Conservation (phyloP, 176 grass and related monocot species). For the Musa schizocarpa region DNA sequence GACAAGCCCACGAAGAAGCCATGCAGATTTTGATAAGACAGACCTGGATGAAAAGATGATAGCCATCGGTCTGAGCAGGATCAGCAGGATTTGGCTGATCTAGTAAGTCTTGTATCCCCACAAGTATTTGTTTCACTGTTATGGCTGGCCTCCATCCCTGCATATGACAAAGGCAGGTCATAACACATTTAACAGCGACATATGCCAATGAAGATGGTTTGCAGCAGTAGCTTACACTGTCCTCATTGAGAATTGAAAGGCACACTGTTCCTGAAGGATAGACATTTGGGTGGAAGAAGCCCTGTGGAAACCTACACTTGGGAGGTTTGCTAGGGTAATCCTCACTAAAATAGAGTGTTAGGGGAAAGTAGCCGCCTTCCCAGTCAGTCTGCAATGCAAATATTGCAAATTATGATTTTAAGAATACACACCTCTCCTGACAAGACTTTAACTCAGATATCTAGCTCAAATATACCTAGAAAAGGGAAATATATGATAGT, state of each 20-base stretch:
- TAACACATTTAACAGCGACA: background rate
- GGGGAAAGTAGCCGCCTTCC: constrained; percentile 6
- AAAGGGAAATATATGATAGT: background rate
- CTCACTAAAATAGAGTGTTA: constrained; percentile 7
- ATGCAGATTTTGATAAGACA: background rate
- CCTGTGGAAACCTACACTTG: constrained; percentile 4
- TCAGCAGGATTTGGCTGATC: constrained; percentile 16
- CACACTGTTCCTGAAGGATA: constrained; percentile 11
- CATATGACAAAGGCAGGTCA: background rate
- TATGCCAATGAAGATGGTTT: no score
- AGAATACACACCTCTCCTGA: background rate
- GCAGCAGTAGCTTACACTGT: background rate
- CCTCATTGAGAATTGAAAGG: constrained; percentile 11
- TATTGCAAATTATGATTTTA: background rate
- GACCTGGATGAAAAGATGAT: constrained; percentile 16
- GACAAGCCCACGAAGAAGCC: background rate
- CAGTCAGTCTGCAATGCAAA: constrained; percentile 4
- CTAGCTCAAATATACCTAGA: background rate
- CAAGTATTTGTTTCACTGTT: constrained; percentile 14
- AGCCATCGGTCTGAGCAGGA: constrained; percentile 15
- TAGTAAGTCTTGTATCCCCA: constrained; percentile 15
- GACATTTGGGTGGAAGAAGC: constrained; percentile 15
- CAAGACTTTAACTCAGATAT: background rate
- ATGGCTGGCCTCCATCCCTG: constrained; percentile 19
- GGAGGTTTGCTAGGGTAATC: constrained; percentile 12